Percentiles rank a stretch among this genome's conserved stretches.
These are phyloP conservation scores for Aspergillus sp. DNA, from an alignment of 2,329 filamentous ascomycete genomes.

Conservation along the genomic window DNA sequence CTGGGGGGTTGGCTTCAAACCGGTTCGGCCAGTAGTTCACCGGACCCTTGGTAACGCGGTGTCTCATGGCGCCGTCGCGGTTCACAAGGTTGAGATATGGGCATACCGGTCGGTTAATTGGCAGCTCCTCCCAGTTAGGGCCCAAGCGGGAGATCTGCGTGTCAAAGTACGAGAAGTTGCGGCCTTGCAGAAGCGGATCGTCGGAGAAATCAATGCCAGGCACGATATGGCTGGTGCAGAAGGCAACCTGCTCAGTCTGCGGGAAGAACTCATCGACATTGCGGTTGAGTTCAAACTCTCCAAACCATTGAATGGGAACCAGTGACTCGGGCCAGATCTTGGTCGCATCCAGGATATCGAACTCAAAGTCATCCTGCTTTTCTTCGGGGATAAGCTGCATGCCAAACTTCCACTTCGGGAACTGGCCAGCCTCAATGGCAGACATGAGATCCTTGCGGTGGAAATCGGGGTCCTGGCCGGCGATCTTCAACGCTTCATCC, in stretches of 20 bases:
- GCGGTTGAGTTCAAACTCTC: constrained; percentile 68
- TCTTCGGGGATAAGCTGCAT: constrained; percentile 69
- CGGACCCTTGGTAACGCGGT: constrained; percentile 63
- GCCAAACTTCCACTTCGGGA: constrained; percentile 71
- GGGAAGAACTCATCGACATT: constrained; percentile 77
- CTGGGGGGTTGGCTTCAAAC: constrained; percentile 55
- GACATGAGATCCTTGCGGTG: constrained; percentile 69
- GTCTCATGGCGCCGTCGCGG: constrained; percentile 64
- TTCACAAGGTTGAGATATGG: constrained; percentile 69
- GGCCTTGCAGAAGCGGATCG: constrained; percentile 65
- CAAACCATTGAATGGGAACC: constrained; percentile 67
- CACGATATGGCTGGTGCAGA: constrained; percentile 71
- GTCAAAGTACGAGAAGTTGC: constrained; percentile 55
- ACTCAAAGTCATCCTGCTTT: constrained; percentile 68
- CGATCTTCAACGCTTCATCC: constrained; percentile 69
- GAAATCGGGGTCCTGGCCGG: constrained; percentile 70
- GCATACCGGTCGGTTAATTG: constrained; percentile 67
- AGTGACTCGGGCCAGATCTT: constrained; percentile 78
- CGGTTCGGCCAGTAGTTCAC: constrained; percentile 78
- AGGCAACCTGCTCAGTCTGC: constrained; percentile 74
- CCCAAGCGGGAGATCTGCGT: constrained; percentile 59
- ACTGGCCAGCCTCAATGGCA: constrained; percentile 63
- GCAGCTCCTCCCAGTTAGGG: constrained; percentile 67
- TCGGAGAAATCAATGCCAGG: constrained; percentile 70
- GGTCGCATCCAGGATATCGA: constrained; percentile 76